These are phyloP conservation scores for Penicillium thymicola DNA, from an alignment of 2,329 filamentous ascomycete genomes.

Conservation along the genomic window DNA sequence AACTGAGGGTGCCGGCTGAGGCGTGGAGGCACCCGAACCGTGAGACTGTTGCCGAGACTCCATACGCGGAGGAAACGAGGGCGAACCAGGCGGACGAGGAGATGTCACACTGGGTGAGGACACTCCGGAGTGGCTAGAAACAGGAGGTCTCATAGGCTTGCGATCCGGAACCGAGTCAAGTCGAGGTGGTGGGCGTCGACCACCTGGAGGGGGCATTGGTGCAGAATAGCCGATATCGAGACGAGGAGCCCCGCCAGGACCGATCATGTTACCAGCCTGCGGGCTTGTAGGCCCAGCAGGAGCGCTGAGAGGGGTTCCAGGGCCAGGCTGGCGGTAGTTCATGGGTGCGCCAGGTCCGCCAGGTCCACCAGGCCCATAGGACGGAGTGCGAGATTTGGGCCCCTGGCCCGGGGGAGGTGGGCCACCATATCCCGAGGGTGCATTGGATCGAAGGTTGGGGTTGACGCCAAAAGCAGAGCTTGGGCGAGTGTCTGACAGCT, in stretches of 20 bases:
- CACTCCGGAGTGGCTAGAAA: constrained; percentile 23
- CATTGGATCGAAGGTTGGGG: constrained; percentile 45
- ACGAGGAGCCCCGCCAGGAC: constrained; percentile 33
- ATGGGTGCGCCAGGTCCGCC: constrained; percentile 28
- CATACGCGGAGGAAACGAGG: constrained; percentile 34
- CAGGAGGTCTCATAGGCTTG: constrained; percentile 32
- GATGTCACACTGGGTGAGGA: constrained; percentile 20
- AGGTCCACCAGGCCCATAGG: constrained; percentile 29
- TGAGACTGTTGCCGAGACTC: constrained; percentile 32
- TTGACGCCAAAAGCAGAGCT: constrained; percentile 50
- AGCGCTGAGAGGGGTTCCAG: constrained; percentile 31
- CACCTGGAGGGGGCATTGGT: constrained; percentile 40
- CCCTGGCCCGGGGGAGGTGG: constrained; percentile 13
- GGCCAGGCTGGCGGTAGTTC: constrained; percentile 34
- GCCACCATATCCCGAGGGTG: constrained; percentile 30
- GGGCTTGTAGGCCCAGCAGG: constrained; percentile 31
- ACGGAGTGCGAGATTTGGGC: constrained; percentile 26
- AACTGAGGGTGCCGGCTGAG: constrained; percentile 26
- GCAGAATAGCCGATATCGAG: constrained; percentile 49
- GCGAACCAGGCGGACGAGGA: constrained; percentile 28
- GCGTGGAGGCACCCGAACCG: constrained; percentile 42
- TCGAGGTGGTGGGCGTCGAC: constrained; percentile 32
- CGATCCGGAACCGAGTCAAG: constrained; percentile 30
- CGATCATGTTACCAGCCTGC: constrained; percentile 23
- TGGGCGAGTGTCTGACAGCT: constrained; percentile 40